A percentile compares a stretch with the other conserved stretches of the same genome.
Evolutionary conservation across 2,329 filamentous ascomycete species (phyloP).

Genomic region (Penicillium janthinellum): DNA sequence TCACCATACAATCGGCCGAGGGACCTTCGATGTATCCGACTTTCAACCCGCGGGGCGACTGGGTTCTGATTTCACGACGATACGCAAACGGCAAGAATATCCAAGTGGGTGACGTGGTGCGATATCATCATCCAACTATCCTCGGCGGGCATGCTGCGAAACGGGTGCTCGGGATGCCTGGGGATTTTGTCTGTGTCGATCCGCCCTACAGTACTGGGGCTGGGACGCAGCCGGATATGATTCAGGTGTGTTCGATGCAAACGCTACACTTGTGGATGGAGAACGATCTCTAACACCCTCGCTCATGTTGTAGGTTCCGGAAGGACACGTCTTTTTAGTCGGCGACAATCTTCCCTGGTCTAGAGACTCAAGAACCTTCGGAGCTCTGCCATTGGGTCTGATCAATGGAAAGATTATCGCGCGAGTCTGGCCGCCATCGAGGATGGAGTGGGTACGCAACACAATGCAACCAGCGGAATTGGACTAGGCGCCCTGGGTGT

Average conservation of each 20-base stretch:
- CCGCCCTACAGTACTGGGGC: constrained; percentile 36
- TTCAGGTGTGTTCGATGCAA: constrained; percentile 49
- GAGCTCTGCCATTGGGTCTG: constrained; percentile 81
- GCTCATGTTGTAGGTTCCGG: constrained; percentile 65
- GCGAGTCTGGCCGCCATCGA: constrained; percentile 39
- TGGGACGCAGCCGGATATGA: constrained; percentile 43
- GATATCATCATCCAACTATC: constrained; percentile 73
- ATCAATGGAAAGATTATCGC: constrained; percentile 80
- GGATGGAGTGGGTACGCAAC: constrained; percentile 42
- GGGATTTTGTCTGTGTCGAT: constrained; percentile 55
- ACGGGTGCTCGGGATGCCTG: constrained; percentile 73
- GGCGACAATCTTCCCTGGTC: constrained; percentile 87
- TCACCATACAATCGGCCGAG: constrained; percentile 59
- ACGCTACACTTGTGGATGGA: background rate
- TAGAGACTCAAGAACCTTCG: constrained; percentile 82
- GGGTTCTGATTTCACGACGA: constrained; percentile 67
- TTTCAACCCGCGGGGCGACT: constrained; percentile 67
- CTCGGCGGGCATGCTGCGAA: constrained; percentile 68
- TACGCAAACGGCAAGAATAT: constrained; percentile 69
- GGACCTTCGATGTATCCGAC: constrained; percentile 92
- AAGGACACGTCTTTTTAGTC: constrained; percentile 87
- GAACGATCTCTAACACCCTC: constrained; percentile 5
- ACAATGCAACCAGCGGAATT: constrained; percentile 38
- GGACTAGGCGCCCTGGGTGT: constrained; percentile 8
- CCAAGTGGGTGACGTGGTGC: constrained; percentile 79